Percentiles rank a stretch among this genome's conserved stretches.
Conservation (phyloP, 495 filamentous ascomycete genomes). For the Aspergillus panamensis region DNA sequence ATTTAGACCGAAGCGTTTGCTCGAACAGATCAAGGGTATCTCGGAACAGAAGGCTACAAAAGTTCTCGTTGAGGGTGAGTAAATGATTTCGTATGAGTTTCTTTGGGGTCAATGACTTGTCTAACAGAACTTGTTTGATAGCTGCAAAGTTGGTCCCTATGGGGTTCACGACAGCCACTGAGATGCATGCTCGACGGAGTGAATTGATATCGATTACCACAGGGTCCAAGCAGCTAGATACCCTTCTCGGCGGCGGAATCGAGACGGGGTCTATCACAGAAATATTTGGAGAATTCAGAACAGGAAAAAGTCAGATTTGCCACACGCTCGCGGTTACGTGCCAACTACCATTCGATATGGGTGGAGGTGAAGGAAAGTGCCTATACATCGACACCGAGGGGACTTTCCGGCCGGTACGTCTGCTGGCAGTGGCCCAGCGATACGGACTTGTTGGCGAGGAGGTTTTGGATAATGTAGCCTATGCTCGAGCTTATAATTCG, state of each 20-base stretch:
- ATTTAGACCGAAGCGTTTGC: constrained; percentile 64
- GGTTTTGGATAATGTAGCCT: constrained; percentile 96
- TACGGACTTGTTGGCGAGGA: constrained; percentile 95
- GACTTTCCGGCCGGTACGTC: constrained; percentile 88
- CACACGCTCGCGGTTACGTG: constrained; percentile 98
- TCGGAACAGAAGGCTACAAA: constrained; percentile 95
- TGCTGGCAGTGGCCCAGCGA: constrained; percentile 86
- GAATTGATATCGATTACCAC: constrained; percentile 98
- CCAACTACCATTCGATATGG: constrained; percentile 97
- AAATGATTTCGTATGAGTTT: constrained; percentile 4
- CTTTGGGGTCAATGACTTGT: neutral
- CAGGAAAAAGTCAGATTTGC: constrained; percentile 97
- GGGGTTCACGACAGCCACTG: constrained; percentile 98
- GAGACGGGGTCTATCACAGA: constrained; percentile 99
- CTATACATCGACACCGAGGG: constrained; percentile 99
- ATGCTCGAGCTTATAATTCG: constrained; percentile 96
- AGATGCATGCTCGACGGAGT: constrained; percentile 95
- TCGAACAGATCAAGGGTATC: constrained; percentile 96
- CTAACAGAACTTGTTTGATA: constrained; percentile 29
- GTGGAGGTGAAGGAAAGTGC: constrained; percentile 96
- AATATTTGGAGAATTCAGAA: constrained; percentile 96
- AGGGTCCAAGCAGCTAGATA: constrained; percentile 94
- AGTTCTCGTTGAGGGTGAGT: constrained; percentile 81
- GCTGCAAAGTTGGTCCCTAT: constrained; percentile 95
- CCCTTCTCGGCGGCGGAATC: constrained; percentile 87